A percentile compares a stretch with the other conserved stretches of the same genome.
Evolutionary conservation across 2,329 filamentous ascomycete species (phyloP).

Genomic region (Aspergillus latus): DNA sequence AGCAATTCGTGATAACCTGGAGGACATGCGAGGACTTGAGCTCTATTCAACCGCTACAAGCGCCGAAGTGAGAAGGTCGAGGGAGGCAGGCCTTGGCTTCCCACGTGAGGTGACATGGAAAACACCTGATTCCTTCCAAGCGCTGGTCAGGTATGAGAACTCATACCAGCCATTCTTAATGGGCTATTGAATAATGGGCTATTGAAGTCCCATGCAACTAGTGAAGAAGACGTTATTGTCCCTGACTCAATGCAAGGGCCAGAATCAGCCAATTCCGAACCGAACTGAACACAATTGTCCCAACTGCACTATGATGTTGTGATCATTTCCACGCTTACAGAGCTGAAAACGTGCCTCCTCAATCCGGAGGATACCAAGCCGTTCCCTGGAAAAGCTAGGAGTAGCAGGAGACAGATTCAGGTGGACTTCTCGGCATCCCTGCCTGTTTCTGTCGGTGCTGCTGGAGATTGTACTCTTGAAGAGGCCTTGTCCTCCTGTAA

Average conservation of each 20-base stretch:
- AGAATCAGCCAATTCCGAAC: too few species aligned
- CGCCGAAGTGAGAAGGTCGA: background rate
- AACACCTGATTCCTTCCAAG: background rate
- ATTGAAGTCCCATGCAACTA: background rate
- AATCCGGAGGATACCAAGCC: background rate
- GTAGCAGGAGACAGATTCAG: background rate
- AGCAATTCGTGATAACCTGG: too few species aligned
- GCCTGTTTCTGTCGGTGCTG: background rate
- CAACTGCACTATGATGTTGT: too few species aligned
- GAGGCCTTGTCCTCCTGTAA: background rate
- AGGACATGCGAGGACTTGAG: too few species aligned
- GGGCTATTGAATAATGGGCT: too few species aligned
- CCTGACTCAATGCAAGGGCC: too few species aligned
- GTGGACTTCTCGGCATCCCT: background rate
- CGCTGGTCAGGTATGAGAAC: background rate
- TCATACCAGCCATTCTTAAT: background rate
- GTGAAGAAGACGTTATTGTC: too few species aligned
- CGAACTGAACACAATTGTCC: too few species aligned
- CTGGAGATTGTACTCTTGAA: background rate
- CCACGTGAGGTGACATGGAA: background rate
- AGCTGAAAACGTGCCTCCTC: background rate
- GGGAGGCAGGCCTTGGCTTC: background rate
- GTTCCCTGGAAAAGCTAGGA: background rate
- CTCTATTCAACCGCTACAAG: background rate
- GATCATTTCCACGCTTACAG: background rate